Evolutionary conservation across 2,329 filamentous ascomycete genomes (phyloP), one percentile per base, ranked within the genome.

Genomic region (Graphiopsis chlorocephala): DNA sequence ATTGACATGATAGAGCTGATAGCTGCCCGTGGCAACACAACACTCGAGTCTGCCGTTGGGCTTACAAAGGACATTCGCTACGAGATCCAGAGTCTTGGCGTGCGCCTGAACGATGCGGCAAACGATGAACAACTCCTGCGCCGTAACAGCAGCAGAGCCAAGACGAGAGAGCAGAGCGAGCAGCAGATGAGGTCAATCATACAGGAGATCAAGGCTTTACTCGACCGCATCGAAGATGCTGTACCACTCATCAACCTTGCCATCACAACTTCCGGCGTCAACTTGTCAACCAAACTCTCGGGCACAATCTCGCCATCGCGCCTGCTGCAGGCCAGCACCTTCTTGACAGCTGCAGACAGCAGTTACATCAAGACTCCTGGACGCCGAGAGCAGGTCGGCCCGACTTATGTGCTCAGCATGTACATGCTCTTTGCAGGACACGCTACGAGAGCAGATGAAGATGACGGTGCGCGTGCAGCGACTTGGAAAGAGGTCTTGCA

Each of bases 401-500:
- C 94, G 0, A 86, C 88, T 0, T 98, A 97, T 72, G 90, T 86
- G 0, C 77, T 98, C 8, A 96, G 93, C 0, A 80, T 98, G 70
- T 99, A 98, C 77, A 97, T 98, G 93, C 84, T 98, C 0, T 99
- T 98, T 72, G 84, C 89, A 2, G 90, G 92, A 1, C 93, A 98
- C 76, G 81, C 88, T 3, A 80, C 81, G 50, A 79, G 85, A 45
- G 79, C 82, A 2, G 82, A 84, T 20, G 81, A 85, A 70, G 78
- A 87, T 78, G 77, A 86, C 75, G 78, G 85, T 71, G 71, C 88
- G 69, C 74, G 90, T 79, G 78, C 88, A 79, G 82, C 92, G 0
- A 90, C 93, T 0, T 98, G 95, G 95, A 95, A 98, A 75, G 94
- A 99, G 75, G 93, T 96, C 47, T 89, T 97, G 66, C 93, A 98